Evolutionary conservation across 2,329 filamentous ascomycete species (phyloP).

Genomic region (Aureobasidium sp.): DNA sequence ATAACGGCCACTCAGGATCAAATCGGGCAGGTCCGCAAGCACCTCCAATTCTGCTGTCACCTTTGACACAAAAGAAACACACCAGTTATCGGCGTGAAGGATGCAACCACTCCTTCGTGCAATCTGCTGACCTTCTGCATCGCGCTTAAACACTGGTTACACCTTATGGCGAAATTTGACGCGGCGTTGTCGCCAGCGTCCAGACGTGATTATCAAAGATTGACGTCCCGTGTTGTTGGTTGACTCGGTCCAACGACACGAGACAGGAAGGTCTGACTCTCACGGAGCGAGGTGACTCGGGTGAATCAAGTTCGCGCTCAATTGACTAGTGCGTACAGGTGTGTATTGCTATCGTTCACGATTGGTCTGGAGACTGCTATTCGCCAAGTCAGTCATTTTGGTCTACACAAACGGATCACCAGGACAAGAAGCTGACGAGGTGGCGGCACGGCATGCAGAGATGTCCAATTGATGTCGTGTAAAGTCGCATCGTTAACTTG

Average conservation of each 20-base stretch:
- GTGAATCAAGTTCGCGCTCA: background rate
- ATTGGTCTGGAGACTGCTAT: no score
- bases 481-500: background rate
- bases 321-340: background rate
- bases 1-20: background rate
- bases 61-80: background rate
- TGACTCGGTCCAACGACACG: background rate
- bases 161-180: background rate
- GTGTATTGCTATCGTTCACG: background rate
- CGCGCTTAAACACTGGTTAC: background rate
- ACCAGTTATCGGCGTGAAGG: background rate
- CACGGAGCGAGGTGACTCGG: background rate
- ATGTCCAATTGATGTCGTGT: background rate
- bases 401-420: background rate
- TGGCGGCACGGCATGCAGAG: background rate
- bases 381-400: background rate
- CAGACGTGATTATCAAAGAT: background rate
- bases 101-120: background rate
- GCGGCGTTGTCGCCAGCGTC: background rate
- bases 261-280: background rate
- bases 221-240: background rate
- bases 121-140: conserved; percentile 5
- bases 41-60: background rate
- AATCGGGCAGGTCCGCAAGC: conserved; percentile 6
- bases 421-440: background rate